Base-by-base conservation (phyloP, 2,329 filamentous ascomycete genomes). In the Cladosporium sp. region DNA sequence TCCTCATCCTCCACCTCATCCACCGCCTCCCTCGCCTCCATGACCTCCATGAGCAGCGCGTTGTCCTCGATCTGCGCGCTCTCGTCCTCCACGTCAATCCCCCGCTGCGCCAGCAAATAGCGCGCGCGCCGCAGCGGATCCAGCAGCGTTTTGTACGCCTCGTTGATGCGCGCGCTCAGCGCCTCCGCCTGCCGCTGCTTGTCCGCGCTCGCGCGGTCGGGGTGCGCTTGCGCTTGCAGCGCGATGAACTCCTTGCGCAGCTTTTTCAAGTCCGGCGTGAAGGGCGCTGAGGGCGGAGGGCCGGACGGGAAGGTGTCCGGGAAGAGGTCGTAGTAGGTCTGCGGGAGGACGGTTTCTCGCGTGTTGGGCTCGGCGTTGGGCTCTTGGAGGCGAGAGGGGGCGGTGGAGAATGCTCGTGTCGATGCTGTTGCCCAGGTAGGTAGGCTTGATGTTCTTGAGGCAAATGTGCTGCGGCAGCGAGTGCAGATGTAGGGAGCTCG, bases 251-350 rank as follows among this genome's bases (percentile, higher is more conserved):
- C 93, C 57, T 81, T 80, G 43, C 88, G 87, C 17, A 97, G 80
- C 13, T 80, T 74, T 51, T 79, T 75, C 11, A 80, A 66, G 66
- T 95, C 79, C 63, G 97, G 82, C 12, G 75, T 70, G 77, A 97
- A 99, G 52, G 83, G 78, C 0, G 90, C 86, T 0, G 64, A 49
- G 0, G 92, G 92, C 0, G 93, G 93, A 1, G 89, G 87, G 2
- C 92, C 92, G 1, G 69, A 48, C 0, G 90, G 82, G 3, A 96
- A 78, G 3, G 90, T 88, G 27, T 79, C 67, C 1, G 91, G 90
- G 76, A 99, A 99, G 71, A 97, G 82, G 50, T 85, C 82, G 78
- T 96, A 97, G 77, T 92, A 82, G 49, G 85, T 89, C 57, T 71
- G 58, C 27, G 45, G 42, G 17, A 44, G 40, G 22, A 32, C 11